Evolutionary conservation across 805 yeast species (phyloP).

Genomic region (Saccharomycopsis javanensis): DNA sequence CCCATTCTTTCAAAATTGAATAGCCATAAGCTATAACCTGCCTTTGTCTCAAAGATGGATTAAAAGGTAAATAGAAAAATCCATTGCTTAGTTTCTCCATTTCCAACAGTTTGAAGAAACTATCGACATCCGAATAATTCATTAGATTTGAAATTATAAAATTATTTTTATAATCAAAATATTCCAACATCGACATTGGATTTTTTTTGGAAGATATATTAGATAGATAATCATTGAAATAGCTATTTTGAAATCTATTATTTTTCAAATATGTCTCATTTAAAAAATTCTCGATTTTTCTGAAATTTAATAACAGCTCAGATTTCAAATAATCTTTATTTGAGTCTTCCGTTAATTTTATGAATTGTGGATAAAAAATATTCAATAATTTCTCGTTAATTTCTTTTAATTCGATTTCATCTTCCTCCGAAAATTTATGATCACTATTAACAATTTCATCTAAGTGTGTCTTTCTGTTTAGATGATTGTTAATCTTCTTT

Average conservation of each 20-base stretch:
- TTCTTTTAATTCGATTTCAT: conserved; percentile 12
- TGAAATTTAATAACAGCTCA: conserved; percentile 10
- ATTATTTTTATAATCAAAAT: conserved; percentile 11
- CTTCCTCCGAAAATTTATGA: conserved; percentile 1
- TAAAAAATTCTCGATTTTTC: conserved; percentile 8
- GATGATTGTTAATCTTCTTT: conserved; percentile 2
- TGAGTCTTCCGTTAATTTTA: conserved; percentile 3
- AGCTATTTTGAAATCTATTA: conserved; percentile 4
- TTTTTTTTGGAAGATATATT: background rate
- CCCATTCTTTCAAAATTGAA: conserved; percentile 17
- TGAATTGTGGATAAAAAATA: conserved; percentile 10
- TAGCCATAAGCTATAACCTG: conserved; percentile 17
- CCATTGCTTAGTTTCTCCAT: conserved; percentile 2
- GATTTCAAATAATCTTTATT: conserved; percentile 12
- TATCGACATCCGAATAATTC: background rate
- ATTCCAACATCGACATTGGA: conserved; percentile 12
- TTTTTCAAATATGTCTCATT: conserved; percentile 8
- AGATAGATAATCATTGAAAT: background rate
- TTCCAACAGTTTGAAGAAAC: conserved; percentile 2
- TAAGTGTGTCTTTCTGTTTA: conserved; percentile 1
- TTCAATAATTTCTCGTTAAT: conserved; percentile 5
- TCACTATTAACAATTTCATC: conserved; percentile 1
- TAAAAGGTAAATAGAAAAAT: conserved; percentile 17
- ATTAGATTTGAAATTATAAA: background rate
- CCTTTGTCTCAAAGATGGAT: conserved; percentile 7